Base-by-base conservation (phyloP, 768 basidiomycete genomes). In the Scleroderma bovista region DNA sequence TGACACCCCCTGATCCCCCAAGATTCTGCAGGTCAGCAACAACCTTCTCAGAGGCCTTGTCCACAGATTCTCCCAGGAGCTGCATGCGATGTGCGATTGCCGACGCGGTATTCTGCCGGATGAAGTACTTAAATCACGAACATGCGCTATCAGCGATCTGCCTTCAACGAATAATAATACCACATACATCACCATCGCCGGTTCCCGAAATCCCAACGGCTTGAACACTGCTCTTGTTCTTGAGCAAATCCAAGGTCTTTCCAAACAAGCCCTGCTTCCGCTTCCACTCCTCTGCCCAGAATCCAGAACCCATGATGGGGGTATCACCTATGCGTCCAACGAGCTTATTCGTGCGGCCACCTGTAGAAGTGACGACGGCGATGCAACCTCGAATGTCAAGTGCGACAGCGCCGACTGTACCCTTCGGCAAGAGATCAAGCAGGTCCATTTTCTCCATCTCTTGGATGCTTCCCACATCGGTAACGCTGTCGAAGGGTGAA, bases 361-460 rank as follows among this genome's bases (percentile, higher is more conserved):
- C 90, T 0, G 89, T 93, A 1, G 88, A 90, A 1, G 90, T 92
- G 16, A 83, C 69, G 3, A 74, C 68, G 1, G 83, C 79, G 51
- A 92, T 81, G 59, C 88, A 89, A 0, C 89, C 89, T 20, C 80
- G 71, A 6, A 74, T 57, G 60, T 92, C 90, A 29, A 92, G 70
- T 5, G 86, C 88, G 8, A 93, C 88, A 1, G 90, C 90, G 17
- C 90, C 90, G 10, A 93, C 88, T 0, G 89, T 93, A 11, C 89
- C 90, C 15, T 68, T 84, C 4, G 90, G 86, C 53, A 80, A 69
- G 55, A 75, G 65, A 62, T 87, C 84, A 8, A 86, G 67, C 13
- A 70, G 53, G 7, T 57, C 59, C 12, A 37, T 40, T 43, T 58
- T 54, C 6, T 29, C 26, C 26, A 5, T 46, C 13, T 53, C 44